Evolutionary conservation across 371 early-diverging fungal genomes (phyloP).

Genomic region (Mucor piriformis): DNA sequence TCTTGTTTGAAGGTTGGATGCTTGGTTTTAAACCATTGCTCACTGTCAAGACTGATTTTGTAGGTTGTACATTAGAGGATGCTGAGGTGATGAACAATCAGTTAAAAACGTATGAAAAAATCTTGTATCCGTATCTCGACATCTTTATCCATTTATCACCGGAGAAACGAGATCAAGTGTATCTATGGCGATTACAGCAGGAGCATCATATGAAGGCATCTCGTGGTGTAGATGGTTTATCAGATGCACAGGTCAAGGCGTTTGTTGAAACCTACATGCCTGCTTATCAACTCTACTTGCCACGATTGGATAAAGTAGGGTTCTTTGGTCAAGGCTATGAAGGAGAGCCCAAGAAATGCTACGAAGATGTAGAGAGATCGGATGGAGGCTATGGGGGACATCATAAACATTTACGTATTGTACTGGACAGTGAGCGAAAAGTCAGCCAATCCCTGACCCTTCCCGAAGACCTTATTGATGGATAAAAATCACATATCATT

Average conservation of each 20-base stretch:
- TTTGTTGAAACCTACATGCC: slow-evolving; percentile 95
- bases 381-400: slow-evolving; percentile 39
- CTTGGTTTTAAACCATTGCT: slow-evolving; percentile 80
- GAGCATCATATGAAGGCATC: slow-evolving; percentile 66
- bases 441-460: slow-evolving; percentile 9
- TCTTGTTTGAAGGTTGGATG: slow-evolving; percentile 95
- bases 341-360: slow-evolving; percentile 26
- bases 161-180: slow-evolving; percentile 62
- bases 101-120: slow-evolving; percentile 55
- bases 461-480: no score
- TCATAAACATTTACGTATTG: slow-evolving; percentile 35
- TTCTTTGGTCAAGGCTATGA: slow-evolving; percentile 46
- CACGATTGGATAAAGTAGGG: slow-evolving; percentile 52
- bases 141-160: slow-evolving; percentile 78
- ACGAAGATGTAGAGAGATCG: slow-evolving; percentile 36
- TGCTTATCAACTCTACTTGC: slow-evolving; percentile 79
- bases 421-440: slow-evolving; percentile 36
- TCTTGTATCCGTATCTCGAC: slow-evolving; percentile 70
- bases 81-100: slow-evolving; percentile 56
- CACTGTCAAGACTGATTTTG: no score
- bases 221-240: slow-evolving; percentile 57
- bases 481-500: no score
- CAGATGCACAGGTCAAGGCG: slow-evolving; percentile 68
- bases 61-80: slow-evolving; percentile 36
- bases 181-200: slow-evolving; percentile 87